Evolutionary conservation across 192 early-diverging fungal genomes (phyloP).

Genomic region (Umbelopsis ramanniana): DNA sequence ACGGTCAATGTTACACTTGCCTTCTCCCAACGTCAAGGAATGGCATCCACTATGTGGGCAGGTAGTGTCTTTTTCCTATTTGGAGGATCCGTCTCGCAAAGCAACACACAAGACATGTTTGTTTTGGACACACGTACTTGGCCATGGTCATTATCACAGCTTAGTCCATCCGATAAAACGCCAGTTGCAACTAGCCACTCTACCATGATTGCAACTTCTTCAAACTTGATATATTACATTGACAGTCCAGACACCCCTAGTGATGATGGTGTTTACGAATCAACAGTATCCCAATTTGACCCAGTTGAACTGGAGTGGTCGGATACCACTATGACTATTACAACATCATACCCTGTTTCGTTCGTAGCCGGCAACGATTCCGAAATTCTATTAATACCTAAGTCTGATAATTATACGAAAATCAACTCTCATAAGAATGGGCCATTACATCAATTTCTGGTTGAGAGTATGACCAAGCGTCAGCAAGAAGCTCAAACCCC

Average conservation of each 20-base stretch:
- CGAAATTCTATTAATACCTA: not conserved
- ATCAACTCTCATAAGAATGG: not conserved
- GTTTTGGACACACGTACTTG: not conserved
- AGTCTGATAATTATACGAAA: not conserved
- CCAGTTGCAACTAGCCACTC: not conserved
- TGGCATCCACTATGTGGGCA: constrained; percentile 15
- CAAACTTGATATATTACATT: not conserved
- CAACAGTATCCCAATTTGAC: constrained; percentile 10
- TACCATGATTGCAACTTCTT: constrained; percentile 8
- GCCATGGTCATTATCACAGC: constrained; percentile 6
- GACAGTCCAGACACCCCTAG: not conserved
- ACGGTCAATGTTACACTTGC: not conserved
- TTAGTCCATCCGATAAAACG: not conserved
- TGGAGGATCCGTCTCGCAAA: not conserved
- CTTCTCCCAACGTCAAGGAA: constrained; percentile 2
- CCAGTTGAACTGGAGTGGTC: not conserved
- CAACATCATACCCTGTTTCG: constrained; percentile 2
- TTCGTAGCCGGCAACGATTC: constrained; percentile 2
- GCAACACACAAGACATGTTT: constrained; percentile 7
- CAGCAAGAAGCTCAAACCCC: not conserved
- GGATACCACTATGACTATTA: not conserved
- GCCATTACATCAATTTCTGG: not conserved
- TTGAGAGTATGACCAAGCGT: not conserved
- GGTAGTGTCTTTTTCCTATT: not conserved
- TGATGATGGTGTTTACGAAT: not conserved